phyloP scores from a whole-genome alignment of 2,329 filamentous ascomycete genomes.

The Helotiales sp. region DNA sequence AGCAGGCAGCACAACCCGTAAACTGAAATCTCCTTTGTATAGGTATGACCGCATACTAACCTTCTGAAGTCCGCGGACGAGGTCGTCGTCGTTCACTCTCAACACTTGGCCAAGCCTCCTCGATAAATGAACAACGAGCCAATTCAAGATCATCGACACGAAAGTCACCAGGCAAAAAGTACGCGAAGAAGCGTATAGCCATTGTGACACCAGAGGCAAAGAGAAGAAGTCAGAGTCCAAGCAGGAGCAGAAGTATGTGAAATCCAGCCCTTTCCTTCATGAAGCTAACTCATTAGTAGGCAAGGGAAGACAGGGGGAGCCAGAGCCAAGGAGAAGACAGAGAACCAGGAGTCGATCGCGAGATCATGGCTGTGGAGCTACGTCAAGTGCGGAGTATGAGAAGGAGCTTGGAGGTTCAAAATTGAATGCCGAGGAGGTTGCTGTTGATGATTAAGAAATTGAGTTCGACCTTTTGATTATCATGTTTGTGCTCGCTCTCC shows the following conservation, averaged over 20 bases:
- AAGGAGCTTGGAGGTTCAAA: not conserved
- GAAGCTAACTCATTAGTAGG: no score
- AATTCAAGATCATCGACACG: not conserved
- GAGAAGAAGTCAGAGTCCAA: conserved; percentile 26
- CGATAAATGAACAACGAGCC: not conserved
- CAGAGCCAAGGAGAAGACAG: conserved; percentile 22
- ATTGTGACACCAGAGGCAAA: conserved; percentile 7
- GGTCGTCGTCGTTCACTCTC: conserved; percentile 26
- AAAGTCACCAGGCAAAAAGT: conserved; percentile 16
- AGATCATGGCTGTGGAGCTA: conserved; percentile 4
- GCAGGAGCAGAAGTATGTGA: conserved; percentile 14
- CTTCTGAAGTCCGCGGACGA: conserved; percentile 33
- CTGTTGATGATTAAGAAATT: conserved; percentile 13
- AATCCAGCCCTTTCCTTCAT: no score
- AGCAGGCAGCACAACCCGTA: conserved; percentile 23
- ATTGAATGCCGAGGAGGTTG: not conserved
- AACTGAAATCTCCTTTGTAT: no score
- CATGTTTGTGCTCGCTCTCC: not conserved
- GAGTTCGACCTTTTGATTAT: no score
- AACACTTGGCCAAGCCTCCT: not conserved
- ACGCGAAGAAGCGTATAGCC: conserved; percentile 11
- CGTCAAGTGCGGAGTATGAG: not conserved
- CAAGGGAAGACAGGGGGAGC: not conserved
- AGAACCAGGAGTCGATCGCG: conserved; percentile 25
- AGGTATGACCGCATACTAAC: no score